Conservation (phyloP, 805 yeast species). For the Metschnikowia matae region DNA sequence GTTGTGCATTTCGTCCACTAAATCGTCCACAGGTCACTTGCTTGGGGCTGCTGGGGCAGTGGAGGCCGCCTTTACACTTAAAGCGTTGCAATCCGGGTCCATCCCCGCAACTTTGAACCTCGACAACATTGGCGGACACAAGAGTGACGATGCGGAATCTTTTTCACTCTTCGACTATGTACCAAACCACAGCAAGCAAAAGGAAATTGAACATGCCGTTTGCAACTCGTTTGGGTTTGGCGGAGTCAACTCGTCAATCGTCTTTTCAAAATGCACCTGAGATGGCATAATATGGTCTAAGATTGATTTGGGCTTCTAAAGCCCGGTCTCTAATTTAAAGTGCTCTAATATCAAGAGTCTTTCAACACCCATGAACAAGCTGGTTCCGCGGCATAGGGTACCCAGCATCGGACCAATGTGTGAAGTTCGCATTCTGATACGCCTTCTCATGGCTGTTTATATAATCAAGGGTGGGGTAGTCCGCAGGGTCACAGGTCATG, state of each 20-base stretch:
- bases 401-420: slow-evolving; percentile 39
- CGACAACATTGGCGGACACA: slow-evolving; percentile 46
- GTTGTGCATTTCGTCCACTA: slow-evolving; percentile 70
- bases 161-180: slow-evolving; percentile 57
- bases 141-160: slow-evolving; percentile 38
- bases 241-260: slow-evolving; percentile 82
- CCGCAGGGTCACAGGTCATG: slow-evolving; percentile 37
- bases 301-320: too few relatives aligned
- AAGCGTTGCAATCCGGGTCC: slow-evolving; percentile 52
- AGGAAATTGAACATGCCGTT: slow-evolving; percentile 53
- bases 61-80: slow-evolving; percentile 76
- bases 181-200: slow-evolving; percentile 39
- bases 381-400: slow-evolving; percentile 54
- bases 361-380: slow-evolving; percentile 20
- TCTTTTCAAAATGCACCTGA: slow-evolving; percentile 30
- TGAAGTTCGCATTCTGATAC: slow-evolving; percentile 31
- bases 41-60: slow-evolving; percentile 96
- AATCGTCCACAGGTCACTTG: slow-evolving; percentile 90
- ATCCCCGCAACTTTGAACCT: slow-evolving; percentile 84
- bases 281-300: too few relatives aligned
- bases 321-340: too few relatives aligned
- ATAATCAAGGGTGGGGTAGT: slow-evolving; percentile 35
- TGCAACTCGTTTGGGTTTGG: slow-evolving; percentile 97
- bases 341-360: too few relatives aligned
- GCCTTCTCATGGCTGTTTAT: slow-evolving; percentile 31